Evolutionary conservation across 2,329 filamentous ascomycete genomes (phyloP).

Genomic region (Emmonsiellopsis sp.): DNA sequence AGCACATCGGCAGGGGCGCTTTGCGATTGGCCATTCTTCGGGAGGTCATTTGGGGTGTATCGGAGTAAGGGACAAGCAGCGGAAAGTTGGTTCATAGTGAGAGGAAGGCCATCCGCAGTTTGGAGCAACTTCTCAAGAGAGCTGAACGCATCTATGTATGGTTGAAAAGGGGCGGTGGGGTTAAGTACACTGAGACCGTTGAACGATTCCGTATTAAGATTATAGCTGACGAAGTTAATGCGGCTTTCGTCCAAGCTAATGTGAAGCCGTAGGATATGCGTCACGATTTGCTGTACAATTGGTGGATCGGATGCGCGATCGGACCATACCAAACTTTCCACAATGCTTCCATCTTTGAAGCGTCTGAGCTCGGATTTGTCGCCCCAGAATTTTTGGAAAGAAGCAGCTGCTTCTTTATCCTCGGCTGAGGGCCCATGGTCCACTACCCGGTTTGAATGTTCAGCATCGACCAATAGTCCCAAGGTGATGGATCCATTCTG

Average conservation of each 20-base stretch:
- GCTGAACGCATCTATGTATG: conserved; percentile 60
- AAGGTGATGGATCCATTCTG: conserved; percentile 42
- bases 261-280: conserved; percentile 62
- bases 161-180: conserved; percentile 49
- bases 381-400: conserved; percentile 89
- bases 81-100: conserved; percentile 75
- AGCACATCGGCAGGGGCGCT: conserved; percentile 61
- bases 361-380: conserved; percentile 85
- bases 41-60: conserved; percentile 48
- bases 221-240: conserved; percentile 44
- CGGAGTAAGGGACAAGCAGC: conserved; percentile 64
- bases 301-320: conserved; percentile 50
- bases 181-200: conserved; percentile 19
- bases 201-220: conserved; percentile 35
- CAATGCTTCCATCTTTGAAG: conserved; percentile 90
- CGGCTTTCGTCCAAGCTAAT: conserved; percentile 48
- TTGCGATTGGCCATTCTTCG: conserved; percentile 15
- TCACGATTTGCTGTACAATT: conserved; percentile 71
- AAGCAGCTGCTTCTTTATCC: conserved; percentile 69
- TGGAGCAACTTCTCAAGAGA: conserved; percentile 69
- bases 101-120: conserved; percentile 68
- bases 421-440: conserved; percentile 85
- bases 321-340: conserved; percentile 84
- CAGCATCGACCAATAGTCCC: conserved; percentile 63
- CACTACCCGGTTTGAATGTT: conserved; percentile 64